These are phyloP conservation scores for Aspergillus sp. DNA, from an alignment of 2,329 filamentous ascomycete species.

Conservation along the genomic window DNA sequence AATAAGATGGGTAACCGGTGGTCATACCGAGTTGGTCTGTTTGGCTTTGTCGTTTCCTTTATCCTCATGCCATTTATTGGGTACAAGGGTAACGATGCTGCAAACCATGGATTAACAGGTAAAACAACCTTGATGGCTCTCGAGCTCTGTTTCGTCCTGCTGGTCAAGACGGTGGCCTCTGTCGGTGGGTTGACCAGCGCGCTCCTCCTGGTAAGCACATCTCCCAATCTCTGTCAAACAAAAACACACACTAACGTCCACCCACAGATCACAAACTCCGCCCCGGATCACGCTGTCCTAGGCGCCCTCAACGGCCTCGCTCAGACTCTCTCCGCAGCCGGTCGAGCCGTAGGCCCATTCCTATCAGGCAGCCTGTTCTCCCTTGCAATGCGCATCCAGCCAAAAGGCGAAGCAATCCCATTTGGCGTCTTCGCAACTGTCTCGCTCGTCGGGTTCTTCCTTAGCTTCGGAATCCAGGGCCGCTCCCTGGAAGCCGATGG, in stretches of 20 bases:
- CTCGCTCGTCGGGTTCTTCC: conserved; percentile 73
- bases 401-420: conserved; percentile 79
- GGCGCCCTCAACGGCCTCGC: conserved; percentile 91
- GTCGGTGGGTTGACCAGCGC: conserved; percentile 89
- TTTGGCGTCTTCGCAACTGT: conserved; percentile 88
- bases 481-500: conserved; percentile 59
- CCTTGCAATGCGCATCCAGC: conserved; percentile 67
- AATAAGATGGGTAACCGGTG: conserved; percentile 79
- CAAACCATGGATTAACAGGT: conserved; percentile 54
- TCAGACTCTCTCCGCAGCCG: conserved; percentile 88
- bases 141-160: conserved; percentile 76
- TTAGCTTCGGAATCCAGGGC: conserved; percentile 75
- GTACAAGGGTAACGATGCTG: conserved; percentile 63
- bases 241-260: not conserved
- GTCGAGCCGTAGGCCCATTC: conserved; percentile 84
- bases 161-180: conserved; percentile 86
- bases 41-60: conserved; percentile 80
- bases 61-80: conserved; percentile 86
- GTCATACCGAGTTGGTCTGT: conserved; percentile 75
- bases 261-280: conserved; percentile 83
- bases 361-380: conserved; percentile 85
- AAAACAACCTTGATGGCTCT: conserved; percentile 72
- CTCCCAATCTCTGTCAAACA: not conserved
- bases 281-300: conserved; percentile 78
- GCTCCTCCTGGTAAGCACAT: conserved; percentile 68